A percentile compares a stretch with the other conserved stretches of the same genome.
These are phyloP conservation scores for Entomophthora muscae DNA, from an alignment of 371 early-diverging fungal genomes.

Conservation along the genomic window DNA sequence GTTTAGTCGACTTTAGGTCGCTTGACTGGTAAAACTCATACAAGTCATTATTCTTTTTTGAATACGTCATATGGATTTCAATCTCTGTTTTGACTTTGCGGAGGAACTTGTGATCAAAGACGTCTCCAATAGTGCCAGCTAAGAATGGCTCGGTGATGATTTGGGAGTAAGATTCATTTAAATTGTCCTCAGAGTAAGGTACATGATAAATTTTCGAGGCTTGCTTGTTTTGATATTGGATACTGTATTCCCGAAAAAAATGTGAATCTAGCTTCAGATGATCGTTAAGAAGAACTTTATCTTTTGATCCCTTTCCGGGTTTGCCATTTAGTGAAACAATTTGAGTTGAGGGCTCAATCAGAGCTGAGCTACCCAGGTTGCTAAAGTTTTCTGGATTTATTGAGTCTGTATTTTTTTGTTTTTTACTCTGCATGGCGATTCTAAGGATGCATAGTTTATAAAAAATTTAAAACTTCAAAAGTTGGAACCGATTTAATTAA, in stretches of 20 bases:
- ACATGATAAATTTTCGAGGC: background rate
- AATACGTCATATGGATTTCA: background rate
- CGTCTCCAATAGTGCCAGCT: background rate
- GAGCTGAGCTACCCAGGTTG: too few relatives aligned
- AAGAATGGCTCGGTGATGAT: background rate
- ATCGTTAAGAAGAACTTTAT: background rate
- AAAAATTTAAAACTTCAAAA: too few relatives aligned
- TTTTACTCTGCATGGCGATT: too few relatives aligned
- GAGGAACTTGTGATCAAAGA: background rate
- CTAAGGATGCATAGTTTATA: too few relatives aligned
- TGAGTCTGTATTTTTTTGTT: too few relatives aligned
- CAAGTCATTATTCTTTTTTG: slow-evolving; percentile 38
- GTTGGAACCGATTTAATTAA: too few relatives aligned
- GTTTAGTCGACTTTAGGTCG: slow-evolving; percentile 23
- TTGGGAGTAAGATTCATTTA: background rate
- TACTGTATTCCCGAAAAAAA: background rate
- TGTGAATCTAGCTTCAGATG: background rate
- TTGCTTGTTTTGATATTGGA: background rate
- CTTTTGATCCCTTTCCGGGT: too few relatives aligned
- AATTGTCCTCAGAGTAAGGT: background rate
- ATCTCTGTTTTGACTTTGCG: background rate
- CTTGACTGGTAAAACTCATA: slow-evolving; percentile 45
- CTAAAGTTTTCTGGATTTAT: too few relatives aligned
- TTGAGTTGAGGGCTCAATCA: too few relatives aligned
- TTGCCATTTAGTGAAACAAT: too few relatives aligned